A percentile compares a stretch with the other conserved stretches of the same genome.
phyloP scores from a whole-genome alignment of 352 stramenopile species.

The Thalassiosira exigua region DNA sequence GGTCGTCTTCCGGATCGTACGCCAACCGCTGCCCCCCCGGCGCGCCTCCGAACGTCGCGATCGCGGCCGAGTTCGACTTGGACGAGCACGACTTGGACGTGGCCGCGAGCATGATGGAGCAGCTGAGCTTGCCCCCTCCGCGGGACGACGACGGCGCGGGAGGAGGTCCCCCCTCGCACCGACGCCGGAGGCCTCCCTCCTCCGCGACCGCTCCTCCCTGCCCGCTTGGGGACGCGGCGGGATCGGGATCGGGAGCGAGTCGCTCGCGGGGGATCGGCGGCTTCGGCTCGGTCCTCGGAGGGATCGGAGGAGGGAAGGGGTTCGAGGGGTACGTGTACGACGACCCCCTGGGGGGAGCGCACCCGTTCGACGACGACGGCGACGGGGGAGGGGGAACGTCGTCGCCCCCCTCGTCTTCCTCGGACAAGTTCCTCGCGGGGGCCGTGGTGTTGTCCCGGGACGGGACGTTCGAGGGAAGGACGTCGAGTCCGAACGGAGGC shows the following conservation, averaged over 20 bases:
- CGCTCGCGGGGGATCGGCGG: conserved; percentile 39
- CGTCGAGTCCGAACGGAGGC: conserved; percentile 48
- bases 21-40: too few relatives aligned
- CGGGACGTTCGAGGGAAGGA: conserved; percentile 12
- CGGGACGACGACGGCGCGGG: conserved; percentile 18
- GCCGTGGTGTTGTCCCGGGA: conserved; percentile 46
- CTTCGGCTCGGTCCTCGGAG: conserved; percentile 54
- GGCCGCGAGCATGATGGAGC: conserved; percentile 83
- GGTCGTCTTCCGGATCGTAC: too few relatives aligned
- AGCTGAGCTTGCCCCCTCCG: conserved; percentile 57
- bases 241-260: conserved; percentile 11
- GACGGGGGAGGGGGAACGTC: conserved; percentile 10
- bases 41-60: too few relatives aligned
- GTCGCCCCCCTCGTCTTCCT: conserved; percentile 24
- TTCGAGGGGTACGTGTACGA: conserved; percentile 80
- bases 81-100: conserved; percentile 86
- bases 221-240: conserved; percentile 3
- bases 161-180: conserved; percentile 14
- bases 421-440: conserved; percentile 62
- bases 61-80: conserved; percentile 76
- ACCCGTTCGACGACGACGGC: conserved; percentile 56
- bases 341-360: conserved; percentile 70
- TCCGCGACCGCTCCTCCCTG: too few relatives aligned
- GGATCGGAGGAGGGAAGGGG: conserved; percentile 14
- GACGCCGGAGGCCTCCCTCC: not conserved